Evolutionary conservation across 306 rosid genomes (phyloP).

Genomic region (Vigna hirtella): DNA sequence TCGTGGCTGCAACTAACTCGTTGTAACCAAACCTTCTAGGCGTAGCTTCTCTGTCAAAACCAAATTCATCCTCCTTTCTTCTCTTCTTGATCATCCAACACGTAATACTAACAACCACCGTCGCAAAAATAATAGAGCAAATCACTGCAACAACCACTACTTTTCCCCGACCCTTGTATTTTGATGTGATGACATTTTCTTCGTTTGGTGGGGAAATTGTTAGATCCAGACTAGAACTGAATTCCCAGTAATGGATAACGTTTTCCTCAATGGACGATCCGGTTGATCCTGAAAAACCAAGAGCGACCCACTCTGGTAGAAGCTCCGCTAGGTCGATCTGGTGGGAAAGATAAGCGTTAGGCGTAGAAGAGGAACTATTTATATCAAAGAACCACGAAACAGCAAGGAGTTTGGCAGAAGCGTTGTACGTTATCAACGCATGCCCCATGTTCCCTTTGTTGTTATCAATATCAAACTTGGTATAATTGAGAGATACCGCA

Average conservation of each 20-base stretch:
- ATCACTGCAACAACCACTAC: conserved; percentile 6
- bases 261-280: neutral
- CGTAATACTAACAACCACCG: neutral
- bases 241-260: conserved; percentile 52
- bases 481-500: conserved; percentile 17
- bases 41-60: neutral
- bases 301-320: conserved; percentile 43
- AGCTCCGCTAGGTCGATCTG: conserved; percentile 39
- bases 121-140: neutral
- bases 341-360: neutral
- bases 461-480: conserved; percentile 24
- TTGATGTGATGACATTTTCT: neutral
- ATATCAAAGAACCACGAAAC: conserved; percentile 41
- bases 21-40: neutral
- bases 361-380: neutral
- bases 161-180: neutral
- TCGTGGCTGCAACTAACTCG: neutral
- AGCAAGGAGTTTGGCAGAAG: conserved; percentile 4
- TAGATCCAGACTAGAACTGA: neutral
- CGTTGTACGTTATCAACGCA: conserved; percentile 29
- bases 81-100: neutral
- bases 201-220: neutral
- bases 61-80: neutral
- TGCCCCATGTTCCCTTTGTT: conserved; percentile 22
- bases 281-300: neutral